Percentiles rank a stretch among this genome's conserved stretches.
phyloP scores from a whole-genome alignment of 2,329 filamentous ascomycete genomes.

The Apiospora arundinis region DNA sequence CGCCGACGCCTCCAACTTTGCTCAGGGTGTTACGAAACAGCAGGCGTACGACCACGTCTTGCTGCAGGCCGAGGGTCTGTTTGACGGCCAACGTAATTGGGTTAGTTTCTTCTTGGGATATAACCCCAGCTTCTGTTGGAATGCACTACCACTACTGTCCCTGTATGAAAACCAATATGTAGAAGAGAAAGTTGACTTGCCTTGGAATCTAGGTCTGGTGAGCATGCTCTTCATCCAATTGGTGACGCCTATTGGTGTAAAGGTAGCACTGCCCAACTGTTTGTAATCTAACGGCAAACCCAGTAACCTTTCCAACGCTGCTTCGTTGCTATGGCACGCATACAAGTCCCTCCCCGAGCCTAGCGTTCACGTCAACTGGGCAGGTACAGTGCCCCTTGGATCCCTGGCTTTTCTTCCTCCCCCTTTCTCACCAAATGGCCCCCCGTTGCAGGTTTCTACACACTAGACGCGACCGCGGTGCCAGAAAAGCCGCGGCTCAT shows the following conservation, averaged over 20 bases:
- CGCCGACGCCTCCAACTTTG: conserved; percentile 80
- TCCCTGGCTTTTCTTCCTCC: conserved; percentile 19
- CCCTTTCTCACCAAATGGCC: conserved; percentile 12
- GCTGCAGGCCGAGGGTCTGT: conserved; percentile 71
- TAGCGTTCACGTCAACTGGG: conserved; percentile 77
- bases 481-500: conserved; percentile 61
- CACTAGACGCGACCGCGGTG: conserved; percentile 58
- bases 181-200: conserved; percentile 3
- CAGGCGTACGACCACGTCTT: conserved; percentile 78
- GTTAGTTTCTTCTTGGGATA: conserved; percentile 50
- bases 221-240: not conserved
- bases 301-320: conserved; percentile 78
- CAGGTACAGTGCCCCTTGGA: conserved; percentile 51
- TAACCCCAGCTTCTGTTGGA: conserved; percentile 33
- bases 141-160: conserved; percentile 44
- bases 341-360: conserved; percentile 74
- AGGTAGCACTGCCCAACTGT: not conserved
- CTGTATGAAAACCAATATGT: not conserved
- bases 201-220: conserved; percentile 10
- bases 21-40: conserved; percentile 68
- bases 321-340: conserved; percentile 80
- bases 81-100: conserved; percentile 80
- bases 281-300: not conserved
- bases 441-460: conserved; percentile 69
- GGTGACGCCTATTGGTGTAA: not conserved